A percentile compares a stretch with the other conserved stretches of the same genome.
phyloP scores from a whole-genome alignment of 164 flowering plant genomes.

The Kingdonia uniflora region DNA sequence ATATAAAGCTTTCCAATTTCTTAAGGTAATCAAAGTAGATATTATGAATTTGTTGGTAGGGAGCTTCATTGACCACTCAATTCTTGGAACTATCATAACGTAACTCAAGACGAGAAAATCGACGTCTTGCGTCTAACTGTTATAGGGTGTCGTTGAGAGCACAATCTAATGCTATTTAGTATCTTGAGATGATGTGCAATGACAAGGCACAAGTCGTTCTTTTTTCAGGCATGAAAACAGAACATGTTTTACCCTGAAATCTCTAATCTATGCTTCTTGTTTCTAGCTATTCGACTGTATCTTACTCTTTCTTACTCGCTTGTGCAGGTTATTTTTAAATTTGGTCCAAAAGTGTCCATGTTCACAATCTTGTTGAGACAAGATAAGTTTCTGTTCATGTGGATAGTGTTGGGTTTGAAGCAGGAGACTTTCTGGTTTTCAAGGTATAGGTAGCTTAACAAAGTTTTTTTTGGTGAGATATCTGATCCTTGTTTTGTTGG shows the following conservation, averaged over 20 bases:
- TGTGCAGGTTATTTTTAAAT: conserved; percentile 96
- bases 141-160: no score
- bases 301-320: no score
- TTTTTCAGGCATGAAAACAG: no score
- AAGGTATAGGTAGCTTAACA: conserved; percentile 16
- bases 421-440: conserved; percentile 23
- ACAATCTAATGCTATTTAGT: no score
- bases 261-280: no score
- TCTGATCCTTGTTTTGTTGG: conserved; percentile 14
- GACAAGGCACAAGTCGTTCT: no score
- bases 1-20: conserved; percentile 76
- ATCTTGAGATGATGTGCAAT: no score
- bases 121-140: no score
- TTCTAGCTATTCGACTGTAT: no score
- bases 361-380: conserved; percentile 88
- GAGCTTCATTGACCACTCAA: neutral
- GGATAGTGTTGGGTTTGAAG: conserved; percentile 39
- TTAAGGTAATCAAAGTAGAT: conserved; percentile 40
- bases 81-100: neutral
- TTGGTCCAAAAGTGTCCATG: conserved; percentile 97
- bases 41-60: neutral
- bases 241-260: no score
- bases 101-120: no score
- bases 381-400: conserved; percentile 95
- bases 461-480: conserved; percentile 2